Evolutionary conservation across 768 basidiomycete genomes (phyloP), one percentile per base, ranked within the genome.

Genomic region (Tephrocybe rancida): DNA sequence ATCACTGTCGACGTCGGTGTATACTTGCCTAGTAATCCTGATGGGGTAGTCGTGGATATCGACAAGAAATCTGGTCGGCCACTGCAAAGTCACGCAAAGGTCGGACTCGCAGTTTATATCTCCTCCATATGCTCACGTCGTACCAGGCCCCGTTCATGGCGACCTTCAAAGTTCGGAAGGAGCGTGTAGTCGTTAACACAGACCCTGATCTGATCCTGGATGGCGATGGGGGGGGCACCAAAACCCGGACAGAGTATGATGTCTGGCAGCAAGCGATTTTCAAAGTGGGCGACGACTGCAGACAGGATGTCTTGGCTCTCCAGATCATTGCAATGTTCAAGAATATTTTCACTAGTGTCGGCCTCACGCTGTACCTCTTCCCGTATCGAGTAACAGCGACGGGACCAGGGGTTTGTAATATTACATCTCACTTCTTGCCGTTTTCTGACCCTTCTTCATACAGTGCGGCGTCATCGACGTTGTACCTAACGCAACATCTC

Each of bases 271-370:
- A 93, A 59, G 97, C 97, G 1, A 99, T 99, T 58, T 99, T 99
- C 86, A 99, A 99, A 78, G 97, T 99, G 53, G 97, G 97, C 50
- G 97, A 99, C 66, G 97, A 99, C 67, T 99, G 97, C 69, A 85
- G 97, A 38, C 97, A 99, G 69, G 97, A 99, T 64, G 88, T 98
- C n/a, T 82, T 99, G 41, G 97, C 97, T 0, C 75, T 99, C 44
- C 97, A 99, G 64, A 74, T 98, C 56, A 98, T 99, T 57, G 97
- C 97, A 5, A 98, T 98, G 95, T 98, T 98, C 82, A 98, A 98
- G 73, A 98, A 97, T 68, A 88, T 98, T 52, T 99, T 96, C 73
- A 89, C 82, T 11, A 82, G 83, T 56, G 81, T 96, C 54, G 97
- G 97, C 1, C 75, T 99, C 50, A 90, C 87, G 2, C 73, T 98